These are phyloP conservation scores for Aspergillus diversus DNA, from an alignment of 495 filamentous ascomycete genomes.

Conservation along the genomic window DNA sequence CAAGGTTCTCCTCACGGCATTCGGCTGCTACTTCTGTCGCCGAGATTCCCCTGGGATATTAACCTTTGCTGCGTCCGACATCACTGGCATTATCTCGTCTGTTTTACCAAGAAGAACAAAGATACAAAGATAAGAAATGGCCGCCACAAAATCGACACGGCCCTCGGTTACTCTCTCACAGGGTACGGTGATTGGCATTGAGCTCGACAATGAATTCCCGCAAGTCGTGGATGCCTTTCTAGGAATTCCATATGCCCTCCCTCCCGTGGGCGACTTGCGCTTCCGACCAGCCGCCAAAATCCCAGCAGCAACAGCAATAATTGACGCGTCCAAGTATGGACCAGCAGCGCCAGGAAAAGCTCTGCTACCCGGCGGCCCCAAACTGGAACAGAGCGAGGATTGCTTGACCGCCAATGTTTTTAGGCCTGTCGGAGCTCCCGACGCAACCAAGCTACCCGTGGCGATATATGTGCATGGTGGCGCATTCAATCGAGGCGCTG, in stretches of 20 bases:
- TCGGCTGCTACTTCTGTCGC: constrained; percentile 5
- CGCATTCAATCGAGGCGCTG: constrained; percentile 42
- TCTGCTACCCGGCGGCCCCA: constrained; percentile 24
- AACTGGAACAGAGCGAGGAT: constrained; percentile 44
- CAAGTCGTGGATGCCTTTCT: constrained; percentile 58
- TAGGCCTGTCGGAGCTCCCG: constrained; percentile 42
- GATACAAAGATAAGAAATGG: neutral
- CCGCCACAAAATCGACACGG: constrained; percentile 2
- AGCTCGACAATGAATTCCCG: constrained; percentile 42
- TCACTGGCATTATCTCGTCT: neutral
- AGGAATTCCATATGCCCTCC: constrained; percentile 64
- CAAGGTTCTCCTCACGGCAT: neutral
- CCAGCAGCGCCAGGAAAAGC: constrained; percentile 32
- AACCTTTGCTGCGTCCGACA: neutral
- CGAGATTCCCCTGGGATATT: neutral
- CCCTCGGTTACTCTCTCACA: constrained; percentile 52
- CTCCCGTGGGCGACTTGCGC: constrained; percentile 57
- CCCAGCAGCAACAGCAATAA: constrained; percentile 34
- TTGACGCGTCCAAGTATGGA: constrained; percentile 49
- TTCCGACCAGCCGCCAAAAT: constrained; percentile 53
- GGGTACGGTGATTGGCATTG: constrained; percentile 57
- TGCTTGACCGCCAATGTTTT: constrained; percentile 58
- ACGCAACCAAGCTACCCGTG: constrained; percentile 52
- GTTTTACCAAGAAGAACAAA: neutral
- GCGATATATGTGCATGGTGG: constrained; percentile 55